Evolutionary conservation across 257 asterid genomes (phyloP), one percentile per base, ranked within the genome.

Genomic region (Jacaranda copaia): DNA sequence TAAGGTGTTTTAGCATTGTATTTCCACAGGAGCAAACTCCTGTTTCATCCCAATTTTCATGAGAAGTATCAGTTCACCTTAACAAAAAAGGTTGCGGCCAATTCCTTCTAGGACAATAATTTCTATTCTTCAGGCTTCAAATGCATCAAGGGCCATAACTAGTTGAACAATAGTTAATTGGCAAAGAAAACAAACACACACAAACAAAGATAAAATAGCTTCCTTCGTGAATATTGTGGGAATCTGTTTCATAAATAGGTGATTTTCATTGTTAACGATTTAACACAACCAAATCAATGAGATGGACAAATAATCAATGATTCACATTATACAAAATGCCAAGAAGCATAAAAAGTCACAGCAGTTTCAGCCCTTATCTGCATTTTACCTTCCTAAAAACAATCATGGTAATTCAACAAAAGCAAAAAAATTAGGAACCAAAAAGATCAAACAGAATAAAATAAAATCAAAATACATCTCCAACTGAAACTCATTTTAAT

Each of bases 401-500:
- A 12, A 39, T 65, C 19, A 40, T 20, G 15, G 51, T 48, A 58
- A 59, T 45, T 16, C 46, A 62, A 70, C 13, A 68, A 70, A 69
- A 11, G 58, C 49, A 42, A 46, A 40, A 68, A 14, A 55, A 19
- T 48, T 8, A 35, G 58, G 16, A 32, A 48, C 25, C n/a, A 12
- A 68, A 40, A 4, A 49, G 16, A 46, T 13, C 55, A 58, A 9
- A 52, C 49, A 20, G 36, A 25, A 2, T 8, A 14, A 53, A 11
- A 14, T 13, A 39, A 16, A 6, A 14, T n/a, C 15, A 8, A 20
- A 80, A 19, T 12, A 77, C 52, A 58, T 45, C 32, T 57, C 60
- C 49, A 16, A 14, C 36, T 13, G 77, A 72, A 82, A 63, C 64
- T 14, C 79, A 72, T 56, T 58, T 18, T 19, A 62, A 69, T 68